Evolutionary conservation across 192 early-diverging fungal genomes (phyloP), one percentile per base, ranked within the genome.

Genomic region (Martensiomyces pterosporus): DNA sequence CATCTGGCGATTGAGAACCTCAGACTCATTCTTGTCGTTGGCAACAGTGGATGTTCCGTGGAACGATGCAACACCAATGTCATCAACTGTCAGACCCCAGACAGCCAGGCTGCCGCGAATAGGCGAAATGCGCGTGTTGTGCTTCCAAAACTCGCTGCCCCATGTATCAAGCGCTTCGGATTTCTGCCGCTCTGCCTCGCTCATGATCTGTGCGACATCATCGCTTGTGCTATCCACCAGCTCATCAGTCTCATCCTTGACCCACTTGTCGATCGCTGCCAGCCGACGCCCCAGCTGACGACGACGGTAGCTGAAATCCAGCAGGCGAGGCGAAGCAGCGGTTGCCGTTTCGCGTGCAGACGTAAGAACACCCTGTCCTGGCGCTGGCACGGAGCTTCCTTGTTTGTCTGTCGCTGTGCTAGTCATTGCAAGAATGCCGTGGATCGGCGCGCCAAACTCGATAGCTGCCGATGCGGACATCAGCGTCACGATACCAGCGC

Each of bases 21-120:
- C 82, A 13, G 93, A 94, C 74, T 97, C 93, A 77, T 97, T 97
- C 81, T 89, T 88, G 77, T 97, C 92, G 74, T 97, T 97, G 38
- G 93, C 93, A 71, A 89, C 88, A 64, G 93, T 97, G 18, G 87
- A 86, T n/a, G 93, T 97, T 49, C 93, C 92, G 73, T 97, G 93
- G 90, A 97, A 92, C 17, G 94, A 94, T 4, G 88, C 87, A 16
- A 93, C 82, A 42, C 87, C 85, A 65, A 97, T 90, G 68, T 97
- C 94, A 64, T 97, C 90, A 38, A 93, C 77, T 13, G 85, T 90
- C 52, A 97, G 72, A 27, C 90, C 91, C 70, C 83, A 97, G 4
- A 82, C 80, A 14, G 91, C 89, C 27, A 97, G 75, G 12, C 86
- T 84, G 51, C 90, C 94, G 39, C 91, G 87, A 40, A 97, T 64